phyloP scores from a whole-genome alignment of 306 rosid species.

The Prinsepia uniflora region DNA sequence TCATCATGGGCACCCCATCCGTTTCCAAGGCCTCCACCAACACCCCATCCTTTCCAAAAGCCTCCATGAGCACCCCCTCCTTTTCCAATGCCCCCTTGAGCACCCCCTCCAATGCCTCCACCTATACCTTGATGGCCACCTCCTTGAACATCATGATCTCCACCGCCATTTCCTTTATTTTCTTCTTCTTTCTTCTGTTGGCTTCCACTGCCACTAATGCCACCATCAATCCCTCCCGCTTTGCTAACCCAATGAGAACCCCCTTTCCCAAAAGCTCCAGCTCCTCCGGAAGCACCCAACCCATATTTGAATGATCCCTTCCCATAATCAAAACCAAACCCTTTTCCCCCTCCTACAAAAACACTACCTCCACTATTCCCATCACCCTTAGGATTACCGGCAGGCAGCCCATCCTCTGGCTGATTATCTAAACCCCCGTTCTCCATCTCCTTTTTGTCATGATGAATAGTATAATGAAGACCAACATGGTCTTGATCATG shows the following conservation, averaged over 20 bases:
- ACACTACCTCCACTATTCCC: background rate
- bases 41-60: background rate
- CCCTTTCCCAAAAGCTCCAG: background rate
- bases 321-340: constrained; percentile 7
- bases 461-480: background rate
- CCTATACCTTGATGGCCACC: background rate
- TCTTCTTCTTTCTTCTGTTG: too few relatives aligned
- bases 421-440: constrained; percentile 31
- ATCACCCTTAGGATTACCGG: background rate
- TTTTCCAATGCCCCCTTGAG: background rate
- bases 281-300: constrained; percentile 14
- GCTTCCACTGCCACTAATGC: background rate
- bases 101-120: background rate
- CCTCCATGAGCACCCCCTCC: background rate
- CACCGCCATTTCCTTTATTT: background rate
- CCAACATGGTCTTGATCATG: too few relatives aligned
- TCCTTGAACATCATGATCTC: background rate
- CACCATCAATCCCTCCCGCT: background rate
- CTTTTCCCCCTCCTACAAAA: constrained; percentile 26
- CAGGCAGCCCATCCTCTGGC: constrained; percentile 32
- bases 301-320: background rate
- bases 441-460: constrained; percentile 8
- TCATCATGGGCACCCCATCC: background rate
- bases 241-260: background rate
- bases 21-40: background rate